Evolutionary conservation across 495 filamentous ascomycete species (phyloP).

Genomic region (Eremomyces bilateralis): DNA sequence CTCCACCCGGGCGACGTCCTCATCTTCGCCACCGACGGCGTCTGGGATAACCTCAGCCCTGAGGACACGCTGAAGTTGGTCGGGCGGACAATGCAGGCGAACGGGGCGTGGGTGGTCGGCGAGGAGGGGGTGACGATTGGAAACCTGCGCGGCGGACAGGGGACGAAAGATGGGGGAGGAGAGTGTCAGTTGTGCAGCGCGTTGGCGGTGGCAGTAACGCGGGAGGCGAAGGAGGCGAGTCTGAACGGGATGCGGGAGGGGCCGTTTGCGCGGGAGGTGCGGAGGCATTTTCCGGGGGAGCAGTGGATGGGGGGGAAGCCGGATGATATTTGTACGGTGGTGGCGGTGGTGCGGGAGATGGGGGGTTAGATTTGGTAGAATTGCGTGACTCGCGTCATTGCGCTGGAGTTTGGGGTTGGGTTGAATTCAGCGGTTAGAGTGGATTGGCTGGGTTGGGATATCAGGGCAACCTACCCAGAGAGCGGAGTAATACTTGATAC

Average conservation of each 20-base stretch:
- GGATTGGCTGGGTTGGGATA: too few relatives aligned
- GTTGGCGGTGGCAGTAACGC: slow-evolving; percentile 55
- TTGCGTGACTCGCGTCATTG: too few relatives aligned
- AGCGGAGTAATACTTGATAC: too few relatives aligned
- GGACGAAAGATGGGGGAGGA: slow-evolving; percentile 4
- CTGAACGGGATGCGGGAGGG: slow-evolving; percentile 57
- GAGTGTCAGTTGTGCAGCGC: slow-evolving; percentile 5
- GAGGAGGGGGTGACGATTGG: slow-evolving; percentile 31
- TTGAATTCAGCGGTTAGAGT: too few relatives aligned
- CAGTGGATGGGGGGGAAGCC: slow-evolving; percentile 71
- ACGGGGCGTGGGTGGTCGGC: slow-evolving; percentile 48
- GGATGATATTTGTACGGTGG: slow-evolving; percentile 72
- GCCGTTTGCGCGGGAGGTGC: slow-evolving; percentile 85
- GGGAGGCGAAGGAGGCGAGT: slow-evolving; percentile 68
- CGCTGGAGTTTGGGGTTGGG: too few relatives aligned
- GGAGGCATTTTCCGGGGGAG: slow-evolving; percentile 65
- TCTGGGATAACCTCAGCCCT: slow-evolving; percentile 90
- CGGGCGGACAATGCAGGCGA: slow-evolving; percentile 46
- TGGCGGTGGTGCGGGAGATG: slow-evolving; percentile 39
- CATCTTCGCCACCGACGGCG: slow-evolving; percentile 79
- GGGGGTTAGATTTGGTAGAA: slow-evolving; percentile 6
- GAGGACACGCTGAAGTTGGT: slow-evolving; percentile 67
- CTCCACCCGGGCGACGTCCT: slow-evolving; percentile 82
- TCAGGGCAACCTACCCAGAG: too few relatives aligned
- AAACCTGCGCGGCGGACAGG: slow-evolving; percentile 12